Evolutionary conservation across 2,329 filamentous ascomycete genomes (phyloP).

Genomic region (Curvularia lunata): DNA sequence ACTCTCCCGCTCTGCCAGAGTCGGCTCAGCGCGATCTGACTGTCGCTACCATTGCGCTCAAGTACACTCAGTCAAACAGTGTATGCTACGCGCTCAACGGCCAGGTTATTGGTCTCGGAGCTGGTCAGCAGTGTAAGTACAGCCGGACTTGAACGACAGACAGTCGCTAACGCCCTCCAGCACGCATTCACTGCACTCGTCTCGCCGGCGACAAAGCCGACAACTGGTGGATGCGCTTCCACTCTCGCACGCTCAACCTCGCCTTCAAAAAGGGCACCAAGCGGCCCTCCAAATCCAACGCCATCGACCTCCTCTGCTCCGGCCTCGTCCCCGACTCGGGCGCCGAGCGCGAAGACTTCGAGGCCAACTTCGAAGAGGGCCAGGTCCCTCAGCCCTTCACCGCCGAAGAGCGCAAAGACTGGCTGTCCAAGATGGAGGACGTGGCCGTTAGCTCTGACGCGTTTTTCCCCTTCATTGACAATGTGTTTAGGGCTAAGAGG

Average conservation of each 20-base stretch:
- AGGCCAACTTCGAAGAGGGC: slow-evolving; percentile 81
- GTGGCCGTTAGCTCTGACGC: slow-evolving; percentile 93
- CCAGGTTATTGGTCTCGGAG: slow-evolving; percentile 91
- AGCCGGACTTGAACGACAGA: neutral
- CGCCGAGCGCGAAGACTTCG: slow-evolving; percentile 84
- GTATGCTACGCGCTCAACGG: slow-evolving; percentile 97
- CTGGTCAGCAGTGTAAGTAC: slow-evolving; percentile 79
- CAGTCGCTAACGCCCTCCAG: slow-evolving; percentile 23
- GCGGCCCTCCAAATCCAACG: slow-evolving; percentile 96
- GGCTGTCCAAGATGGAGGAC: slow-evolving; percentile 79
- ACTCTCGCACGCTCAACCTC: slow-evolving; percentile 83
- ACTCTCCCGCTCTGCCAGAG: slow-evolving; percentile 73
- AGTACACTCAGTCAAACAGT: slow-evolving; percentile 98
- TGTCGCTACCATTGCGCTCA: slow-evolving; percentile 94
- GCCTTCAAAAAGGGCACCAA: slow-evolving; percentile 99
- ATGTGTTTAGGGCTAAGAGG: slow-evolving; percentile 87
- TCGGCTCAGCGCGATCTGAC: slow-evolving; percentile 86
- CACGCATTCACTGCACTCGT: slow-evolving; percentile 96
- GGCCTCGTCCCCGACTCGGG: slow-evolving; percentile 85
- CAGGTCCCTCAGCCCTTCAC: slow-evolving; percentile 80
- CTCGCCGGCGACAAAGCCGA: slow-evolving; percentile 97
- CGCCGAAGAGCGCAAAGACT: slow-evolving; percentile 80
- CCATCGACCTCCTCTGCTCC: slow-evolving; percentile 92
- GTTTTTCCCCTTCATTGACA: slow-evolving; percentile 99
- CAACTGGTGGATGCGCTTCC: slow-evolving; percentile 99